Evolutionary conservation across 495 filamentous ascomycete species (phyloP).

Genomic region (Talaromyces stipitatus): DNA sequence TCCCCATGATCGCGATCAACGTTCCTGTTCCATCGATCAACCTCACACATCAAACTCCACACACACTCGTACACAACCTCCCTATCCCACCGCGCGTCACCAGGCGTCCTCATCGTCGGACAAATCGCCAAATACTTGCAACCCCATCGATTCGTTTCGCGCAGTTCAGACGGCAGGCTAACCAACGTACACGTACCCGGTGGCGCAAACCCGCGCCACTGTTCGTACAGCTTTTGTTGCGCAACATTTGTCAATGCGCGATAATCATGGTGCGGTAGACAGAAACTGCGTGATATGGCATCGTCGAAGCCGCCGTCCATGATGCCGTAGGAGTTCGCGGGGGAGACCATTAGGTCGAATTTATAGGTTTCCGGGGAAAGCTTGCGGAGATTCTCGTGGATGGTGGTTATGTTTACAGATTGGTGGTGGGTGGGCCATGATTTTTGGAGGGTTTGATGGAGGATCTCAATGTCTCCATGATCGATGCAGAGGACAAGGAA

Average conservation of each 20-base stretch:
- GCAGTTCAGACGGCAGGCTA: conserved; percentile 23
- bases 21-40: conserved; percentile 36
- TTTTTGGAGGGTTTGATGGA: conserved; percentile 14
- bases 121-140: conserved; percentile 41
- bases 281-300: conserved; percentile 40
- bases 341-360: conserved; percentile 43
- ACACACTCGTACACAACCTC: conserved; percentile 48
- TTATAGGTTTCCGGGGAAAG: conserved; percentile 26
- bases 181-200: conserved; percentile 42
- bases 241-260: conserved; percentile 33
- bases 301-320: conserved; percentile 48
- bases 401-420: conserved; percentile 18
- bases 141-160: conserved; percentile 22
- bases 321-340: conserved; percentile 44
- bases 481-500: conserved; percentile 34
- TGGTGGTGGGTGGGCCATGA: conserved; percentile 13
- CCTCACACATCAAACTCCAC: conserved; percentile 40
- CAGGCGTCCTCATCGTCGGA: conserved; percentile 42
- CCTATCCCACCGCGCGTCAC: conserved; percentile 35
- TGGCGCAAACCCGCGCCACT: conserved; percentile 40
- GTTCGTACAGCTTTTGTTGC: conserved; percentile 34
- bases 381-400: no score
- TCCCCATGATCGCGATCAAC: neutral
- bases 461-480: conserved; percentile 19
- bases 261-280: conserved; percentile 33